A percentile compares a stretch with the other conserved stretches of the same genome.
phyloP scores from a whole-genome alignment of 106 monocot species.

The Allium cepa region DNA sequence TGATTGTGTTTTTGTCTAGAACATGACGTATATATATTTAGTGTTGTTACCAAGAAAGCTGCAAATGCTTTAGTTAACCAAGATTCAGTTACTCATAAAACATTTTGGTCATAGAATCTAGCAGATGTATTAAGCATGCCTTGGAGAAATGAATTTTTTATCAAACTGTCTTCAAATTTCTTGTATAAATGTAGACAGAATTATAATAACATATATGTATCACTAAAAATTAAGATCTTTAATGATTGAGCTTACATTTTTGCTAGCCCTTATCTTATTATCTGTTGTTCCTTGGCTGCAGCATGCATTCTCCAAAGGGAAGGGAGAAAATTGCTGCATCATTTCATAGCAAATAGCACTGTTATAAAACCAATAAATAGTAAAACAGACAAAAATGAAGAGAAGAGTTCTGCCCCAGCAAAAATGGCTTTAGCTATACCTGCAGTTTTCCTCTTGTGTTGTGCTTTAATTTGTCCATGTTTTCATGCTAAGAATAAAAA shows the following conservation, averaged over 20 bases:
- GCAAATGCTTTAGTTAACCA: too few species aligned
- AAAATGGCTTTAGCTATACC: constrained; percentile 16
- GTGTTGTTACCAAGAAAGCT: background rate
- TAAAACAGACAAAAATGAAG: background rate
- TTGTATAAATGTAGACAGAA: background rate
- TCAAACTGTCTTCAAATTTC: background rate
- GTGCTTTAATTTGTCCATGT: constrained; percentile 30
- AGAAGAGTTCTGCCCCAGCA: constrained; percentile 2
- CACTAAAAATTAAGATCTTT: background rate
- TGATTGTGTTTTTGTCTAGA: background rate
- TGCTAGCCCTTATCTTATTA: background rate
- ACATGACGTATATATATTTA: background rate
- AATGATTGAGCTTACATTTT: background rate
- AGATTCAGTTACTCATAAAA: too few species aligned
- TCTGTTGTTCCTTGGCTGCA: background rate
- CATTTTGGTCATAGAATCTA: too few species aligned
- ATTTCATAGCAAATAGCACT: constrained; percentile 7
- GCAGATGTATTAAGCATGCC: too few species aligned
- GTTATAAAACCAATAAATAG: constrained; percentile 1
- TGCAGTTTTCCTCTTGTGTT: constrained; percentile 30
- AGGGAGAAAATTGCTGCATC: constrained; percentile 19
- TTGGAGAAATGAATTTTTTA: background rate
- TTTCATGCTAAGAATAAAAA: constrained; percentile 27
- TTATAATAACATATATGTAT: background rate
- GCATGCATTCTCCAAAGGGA: background rate